Percentiles rank a stretch among this genome's conserved stretches.
Conservation (phyloP, 139 green algal genomes). For the Micractinium conductrix region DNA sequence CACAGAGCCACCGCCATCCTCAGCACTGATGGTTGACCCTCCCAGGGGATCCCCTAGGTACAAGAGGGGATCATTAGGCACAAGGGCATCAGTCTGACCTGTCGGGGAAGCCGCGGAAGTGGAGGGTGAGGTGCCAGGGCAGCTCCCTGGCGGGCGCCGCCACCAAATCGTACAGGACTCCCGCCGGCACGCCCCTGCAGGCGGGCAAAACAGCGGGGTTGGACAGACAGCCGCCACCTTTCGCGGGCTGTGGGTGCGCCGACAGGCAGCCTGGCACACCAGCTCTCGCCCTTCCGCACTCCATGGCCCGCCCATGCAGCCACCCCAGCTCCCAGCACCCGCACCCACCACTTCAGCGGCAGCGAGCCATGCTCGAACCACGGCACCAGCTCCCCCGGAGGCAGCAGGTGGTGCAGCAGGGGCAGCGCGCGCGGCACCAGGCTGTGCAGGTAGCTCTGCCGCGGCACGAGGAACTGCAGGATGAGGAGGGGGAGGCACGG, state of each 20-base stretch:
- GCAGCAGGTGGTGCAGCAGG: conserved; percentile 63
- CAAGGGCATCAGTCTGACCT: background rate
- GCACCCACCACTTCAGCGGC: conserved; percentile 62
- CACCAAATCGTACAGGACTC: conserved; percentile 64
- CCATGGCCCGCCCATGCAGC: no score
- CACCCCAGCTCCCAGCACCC: background rate
- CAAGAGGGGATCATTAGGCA: background rate
- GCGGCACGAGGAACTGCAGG: conserved; percentile 46
- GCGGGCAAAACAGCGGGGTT: background rate
- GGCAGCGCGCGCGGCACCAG: conserved; percentile 41
- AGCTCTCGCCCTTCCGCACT: no score
- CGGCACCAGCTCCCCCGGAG: conserved; percentile 39
- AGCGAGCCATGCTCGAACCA: conserved; percentile 63
- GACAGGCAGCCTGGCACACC: background rate
- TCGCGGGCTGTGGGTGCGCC: background rate
- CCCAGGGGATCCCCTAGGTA: no score
- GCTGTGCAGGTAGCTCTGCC: conserved; percentile 56
- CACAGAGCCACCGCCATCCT: no score
- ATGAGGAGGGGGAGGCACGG: background rate
- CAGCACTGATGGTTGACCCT: no score
- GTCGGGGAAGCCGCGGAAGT: conserved; percentile 26
- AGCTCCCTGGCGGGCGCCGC: conserved; percentile 8
- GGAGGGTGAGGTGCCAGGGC: conserved; percentile 41
- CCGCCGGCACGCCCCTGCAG: conserved; percentile 55
- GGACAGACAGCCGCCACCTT: background rate